Conservation (phyloP, 306 rosid species). For the Acacia melanoxylon region DNA sequence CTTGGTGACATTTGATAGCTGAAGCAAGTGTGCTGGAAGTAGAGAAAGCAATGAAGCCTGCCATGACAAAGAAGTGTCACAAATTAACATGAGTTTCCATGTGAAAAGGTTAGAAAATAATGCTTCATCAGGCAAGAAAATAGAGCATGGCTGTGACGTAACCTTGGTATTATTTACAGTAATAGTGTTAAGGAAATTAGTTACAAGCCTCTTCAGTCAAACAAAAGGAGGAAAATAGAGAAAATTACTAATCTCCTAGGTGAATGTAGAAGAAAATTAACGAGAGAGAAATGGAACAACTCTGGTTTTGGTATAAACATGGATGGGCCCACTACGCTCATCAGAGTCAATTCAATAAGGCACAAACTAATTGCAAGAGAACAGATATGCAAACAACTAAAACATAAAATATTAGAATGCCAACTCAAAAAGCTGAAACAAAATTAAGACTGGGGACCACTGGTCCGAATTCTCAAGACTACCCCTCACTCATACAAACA, state of each 20-base stretch:
- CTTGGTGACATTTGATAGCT: conserved; percentile 51
- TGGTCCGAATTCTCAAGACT: neutral
- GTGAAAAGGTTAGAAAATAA: conserved; percentile 11
- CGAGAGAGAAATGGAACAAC: neutral
- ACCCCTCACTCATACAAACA: neutral
- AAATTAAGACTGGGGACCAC: neutral
- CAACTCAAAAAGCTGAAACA: neutral
- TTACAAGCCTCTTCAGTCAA: neutral
- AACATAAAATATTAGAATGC: neutral
- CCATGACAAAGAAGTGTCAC: conserved; percentile 42
- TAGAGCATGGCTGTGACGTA: neutral
- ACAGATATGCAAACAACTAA: neutral
- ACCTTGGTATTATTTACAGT: neutral
- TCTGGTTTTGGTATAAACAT: neutral
- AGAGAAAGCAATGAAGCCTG: conserved; percentile 93
- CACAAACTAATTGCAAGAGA: conserved; percentile 10
- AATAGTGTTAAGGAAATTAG: neutral
- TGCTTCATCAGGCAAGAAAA: neutral
- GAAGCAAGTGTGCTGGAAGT: conserved; percentile 68
- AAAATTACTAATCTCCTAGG: neutral
- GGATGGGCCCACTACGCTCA: neutral
- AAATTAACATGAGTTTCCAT: conserved; percentile 23
- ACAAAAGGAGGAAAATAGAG: neutral
- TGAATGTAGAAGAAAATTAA: neutral
- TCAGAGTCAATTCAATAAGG: neutral